Evolutionary conservation across 176 grass and related monocot species (phyloP), one percentile per base, ranked within the genome.

Genomic region (Oryza glaberrima): DNA sequence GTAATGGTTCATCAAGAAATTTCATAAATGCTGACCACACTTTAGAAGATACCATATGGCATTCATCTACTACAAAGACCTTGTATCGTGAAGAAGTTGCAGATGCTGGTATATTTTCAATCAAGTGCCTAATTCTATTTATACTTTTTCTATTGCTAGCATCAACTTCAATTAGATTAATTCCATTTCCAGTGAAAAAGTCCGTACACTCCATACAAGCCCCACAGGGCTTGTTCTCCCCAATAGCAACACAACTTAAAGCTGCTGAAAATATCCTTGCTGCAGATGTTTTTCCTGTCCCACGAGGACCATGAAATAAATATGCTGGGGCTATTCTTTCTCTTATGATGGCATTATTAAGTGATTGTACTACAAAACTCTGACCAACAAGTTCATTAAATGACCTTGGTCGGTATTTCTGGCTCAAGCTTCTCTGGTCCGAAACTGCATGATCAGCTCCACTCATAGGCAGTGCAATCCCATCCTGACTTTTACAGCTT

Each of bases 401-500:
- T 66, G 83, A 90, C 78, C 84, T 95, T 69, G 93, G 96, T 47
- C 90, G 74, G 76, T 96, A 96, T 70, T 96, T 98, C 40, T 95
- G 96, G 81, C 87, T 96, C 79, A 98, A 98, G 85, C 96, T 96
- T 91, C 91, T 90, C 81, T 94, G 91, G 9, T 96, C 89, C 72
- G 77, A 70, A 77, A 85, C 79, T 74, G 80, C 88, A 65, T 90
- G 77, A 79, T 94, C 91, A 86, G 75, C 72, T 86, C 88, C 86
- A 83, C 69, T 65, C 67, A 46, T 43, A 60, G 86, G 73, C 6
- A 90, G 13, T 56, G 86, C 91, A 61, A 85, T 73, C 26, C 87
- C 87, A 36, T 98, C 96, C 82, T 94, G 87, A 75, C 96, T 98
- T 94, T 90, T 98, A 88, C 96, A 98, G 69, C 91, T 98, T 87